Conservation (phyloP, 352 stramenopile species). For the Pythium sp. region DNA sequence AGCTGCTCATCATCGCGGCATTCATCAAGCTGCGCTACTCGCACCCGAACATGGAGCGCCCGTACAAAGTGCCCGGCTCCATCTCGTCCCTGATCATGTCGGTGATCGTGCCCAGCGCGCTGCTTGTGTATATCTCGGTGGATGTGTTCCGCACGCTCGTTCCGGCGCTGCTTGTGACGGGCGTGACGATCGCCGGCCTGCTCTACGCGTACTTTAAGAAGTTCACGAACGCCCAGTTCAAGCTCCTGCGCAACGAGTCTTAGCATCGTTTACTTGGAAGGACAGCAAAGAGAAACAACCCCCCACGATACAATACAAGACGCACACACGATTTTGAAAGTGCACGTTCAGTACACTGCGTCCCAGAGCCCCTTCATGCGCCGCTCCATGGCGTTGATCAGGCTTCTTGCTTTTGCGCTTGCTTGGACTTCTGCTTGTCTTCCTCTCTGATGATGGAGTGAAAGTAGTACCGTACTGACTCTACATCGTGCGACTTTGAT, state of each 20-base stretch:
- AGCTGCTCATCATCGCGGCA: slow-evolving; percentile 86
- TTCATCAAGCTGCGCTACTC: slow-evolving; percentile 87
- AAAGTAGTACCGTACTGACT: too few relatives aligned
- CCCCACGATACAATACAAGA: too few relatives aligned
- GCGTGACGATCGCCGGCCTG: slow-evolving; percentile 32
- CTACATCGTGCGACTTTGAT: too few relatives aligned
- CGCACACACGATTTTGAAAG: too few relatives aligned
- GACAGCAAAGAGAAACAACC: background rate
- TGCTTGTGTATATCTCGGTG: slow-evolving; percentile 46
- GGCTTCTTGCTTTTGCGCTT: too few relatives aligned
- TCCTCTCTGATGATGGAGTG: too few relatives aligned
- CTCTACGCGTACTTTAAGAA: slow-evolving; percentile 41
- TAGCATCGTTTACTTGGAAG: slow-evolving; percentile 9
- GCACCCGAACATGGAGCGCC: slow-evolving; percentile 33
- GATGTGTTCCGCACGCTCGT: slow-evolving; percentile 45
- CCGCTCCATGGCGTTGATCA: too few relatives aligned
- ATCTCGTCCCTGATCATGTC: slow-evolving; percentile 25
- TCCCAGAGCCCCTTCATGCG: too few relatives aligned
- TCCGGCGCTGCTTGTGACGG: slow-evolving; percentile 37
- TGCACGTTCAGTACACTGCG: too few relatives aligned
- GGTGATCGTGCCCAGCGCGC: slow-evolving; percentile 29
- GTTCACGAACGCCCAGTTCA: slow-evolving; percentile 45
- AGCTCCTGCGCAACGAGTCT: slow-evolving; percentile 16
- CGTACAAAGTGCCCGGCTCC: slow-evolving; percentile 41
- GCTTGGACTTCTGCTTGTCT: too few relatives aligned